phyloP scores from a whole-genome alignment of 2,329 filamentous ascomycete genomes.

The Arthrobotrys sphaeroides region DNA sequence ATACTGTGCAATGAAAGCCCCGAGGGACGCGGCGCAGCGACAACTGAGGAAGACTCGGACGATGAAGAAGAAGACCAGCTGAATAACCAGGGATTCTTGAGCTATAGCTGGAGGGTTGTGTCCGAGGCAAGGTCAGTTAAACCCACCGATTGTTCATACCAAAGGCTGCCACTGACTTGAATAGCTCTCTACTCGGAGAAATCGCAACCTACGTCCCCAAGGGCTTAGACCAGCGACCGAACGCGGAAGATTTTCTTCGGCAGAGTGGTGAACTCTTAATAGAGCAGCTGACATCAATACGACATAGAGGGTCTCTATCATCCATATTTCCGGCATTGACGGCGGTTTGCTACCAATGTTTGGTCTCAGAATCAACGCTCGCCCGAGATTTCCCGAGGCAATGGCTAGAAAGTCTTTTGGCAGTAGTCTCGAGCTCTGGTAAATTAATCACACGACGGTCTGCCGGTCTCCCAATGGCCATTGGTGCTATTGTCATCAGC shows the following conservation, averaged over 20 bases:
- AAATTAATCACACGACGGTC: slow-evolving; percentile 75
- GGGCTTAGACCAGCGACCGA: slow-evolving; percentile 56
- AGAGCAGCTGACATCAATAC: slow-evolving; percentile 79
- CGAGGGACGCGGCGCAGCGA: slow-evolving; percentile 79
- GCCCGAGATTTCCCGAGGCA: slow-evolving; percentile 60
- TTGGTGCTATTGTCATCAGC: slow-evolving; percentile 78
- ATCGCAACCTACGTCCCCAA: slow-evolving; percentile 61
- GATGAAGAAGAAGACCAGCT: slow-evolving; percentile 63
- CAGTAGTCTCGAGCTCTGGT: slow-evolving; percentile 53
- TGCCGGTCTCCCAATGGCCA: slow-evolving; percentile 86
- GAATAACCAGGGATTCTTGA: slow-evolving; percentile 87
- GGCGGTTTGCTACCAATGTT: slow-evolving; percentile 76
- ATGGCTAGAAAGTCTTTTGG: slow-evolving; percentile 56
- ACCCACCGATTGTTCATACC: not conserved
- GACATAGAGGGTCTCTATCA: slow-evolving; percentile 92
- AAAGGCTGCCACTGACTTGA: not conserved
- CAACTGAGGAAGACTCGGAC: slow-evolving; percentile 68
- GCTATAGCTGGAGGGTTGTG: slow-evolving; percentile 93
- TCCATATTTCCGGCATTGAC: slow-evolving; percentile 90
- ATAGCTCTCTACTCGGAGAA: slow-evolving; percentile 57
- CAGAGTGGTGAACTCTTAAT: slow-evolving; percentile 79
- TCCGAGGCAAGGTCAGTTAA: slow-evolving; percentile 82
- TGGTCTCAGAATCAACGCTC: slow-evolving; percentile 69
- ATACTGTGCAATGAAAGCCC: slow-evolving; percentile 93
- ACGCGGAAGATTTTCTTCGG: slow-evolving; percentile 67